These are phyloP conservation scores for Dillenia turbinata DNA, from an alignment of 164 flowering plant species.

Conservation along the genomic window DNA sequence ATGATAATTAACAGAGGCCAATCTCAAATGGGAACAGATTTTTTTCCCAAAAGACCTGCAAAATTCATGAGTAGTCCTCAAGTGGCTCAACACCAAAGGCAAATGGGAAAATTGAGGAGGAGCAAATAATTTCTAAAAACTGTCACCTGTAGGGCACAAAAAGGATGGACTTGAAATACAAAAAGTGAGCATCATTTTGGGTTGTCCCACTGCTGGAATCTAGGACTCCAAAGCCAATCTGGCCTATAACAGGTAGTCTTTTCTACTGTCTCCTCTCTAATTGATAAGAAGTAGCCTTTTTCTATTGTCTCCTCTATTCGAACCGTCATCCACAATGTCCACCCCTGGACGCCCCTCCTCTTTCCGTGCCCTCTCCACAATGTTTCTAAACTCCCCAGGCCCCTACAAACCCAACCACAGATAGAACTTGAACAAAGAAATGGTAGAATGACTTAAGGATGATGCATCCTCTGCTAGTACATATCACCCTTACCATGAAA, in stretches of 20 bases:
- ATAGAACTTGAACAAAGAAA: too few relatives aligned
- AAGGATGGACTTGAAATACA: not conserved
- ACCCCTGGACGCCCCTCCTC: slow-evolving; percentile 23
- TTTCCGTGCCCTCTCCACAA: slow-evolving; percentile 1
- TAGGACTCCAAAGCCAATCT: slow-evolving; percentile 18
- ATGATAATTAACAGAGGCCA: too few relatives aligned
- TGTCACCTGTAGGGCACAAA: slow-evolving; percentile 7
- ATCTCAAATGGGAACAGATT: too few relatives aligned
- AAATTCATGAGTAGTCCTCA: not conserved
- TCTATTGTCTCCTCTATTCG: slow-evolving; percentile 26
- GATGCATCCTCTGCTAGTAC: too few relatives aligned
- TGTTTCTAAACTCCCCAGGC: slow-evolving; percentile 12
- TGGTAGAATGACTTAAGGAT: too few relatives aligned
- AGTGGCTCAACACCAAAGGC: slow-evolving; percentile 4
- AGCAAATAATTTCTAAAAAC: not conserved
- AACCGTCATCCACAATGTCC: slow-evolving; percentile 27
- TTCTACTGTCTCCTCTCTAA: too few relatives aligned
- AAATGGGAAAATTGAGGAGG: slow-evolving; percentile 13
- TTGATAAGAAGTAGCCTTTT: slow-evolving; percentile 1
- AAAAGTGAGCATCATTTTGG: slow-evolving; percentile 6
- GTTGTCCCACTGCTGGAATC: slow-evolving; percentile 20
- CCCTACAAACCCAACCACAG: slow-evolving; percentile 16
- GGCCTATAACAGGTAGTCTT: slow-evolving; percentile 9
- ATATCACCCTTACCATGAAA: too few relatives aligned
- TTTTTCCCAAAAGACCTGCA: slow-evolving; percentile 8